Conservation (phyloP, 306 rosid genomes). For the Lotus japonicus region DNA sequence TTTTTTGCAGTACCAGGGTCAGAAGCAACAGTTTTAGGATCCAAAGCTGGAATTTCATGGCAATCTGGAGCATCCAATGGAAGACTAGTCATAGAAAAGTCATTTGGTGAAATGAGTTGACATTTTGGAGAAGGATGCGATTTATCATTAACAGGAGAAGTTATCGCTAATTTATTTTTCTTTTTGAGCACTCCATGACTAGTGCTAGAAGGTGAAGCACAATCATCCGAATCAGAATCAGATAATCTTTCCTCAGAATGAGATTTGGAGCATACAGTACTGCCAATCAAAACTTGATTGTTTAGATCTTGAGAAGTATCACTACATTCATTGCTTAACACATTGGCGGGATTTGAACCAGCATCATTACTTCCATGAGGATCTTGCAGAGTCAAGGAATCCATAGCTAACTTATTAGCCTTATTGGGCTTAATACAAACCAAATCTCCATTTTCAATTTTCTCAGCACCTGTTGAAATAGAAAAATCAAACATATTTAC, state of each 20-base stretch:
- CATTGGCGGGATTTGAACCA: slow-evolving; percentile 31
- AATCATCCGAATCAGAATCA: slow-evolving; percentile 26
- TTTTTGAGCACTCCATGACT: not conserved
- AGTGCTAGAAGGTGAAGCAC: slow-evolving; percentile 19
- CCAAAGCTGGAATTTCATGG: slow-evolving; percentile 13
- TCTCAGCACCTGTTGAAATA: slow-evolving; percentile 35
- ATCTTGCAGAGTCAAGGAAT: slow-evolving; percentile 37
- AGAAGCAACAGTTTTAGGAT: slow-evolving; percentile 11
- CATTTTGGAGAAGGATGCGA: slow-evolving; percentile 21
- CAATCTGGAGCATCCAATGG: slow-evolving; percentile 16
- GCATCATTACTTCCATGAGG: slow-evolving; percentile 37
- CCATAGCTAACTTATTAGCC: slow-evolving; percentile 26
- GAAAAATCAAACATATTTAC: slow-evolving; percentile 13
- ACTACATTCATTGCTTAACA: slow-evolving; percentile 28
- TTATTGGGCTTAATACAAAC: slow-evolving; percentile 23
- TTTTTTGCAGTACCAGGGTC: slow-evolving; percentile 18
- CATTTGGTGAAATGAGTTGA: not conserved
- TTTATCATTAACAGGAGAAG: slow-evolving; percentile 13
- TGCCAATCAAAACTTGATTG: slow-evolving; percentile 11
- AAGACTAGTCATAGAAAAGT: slow-evolving; percentile 3
- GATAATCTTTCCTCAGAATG: slow-evolving; percentile 27
- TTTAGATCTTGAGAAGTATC: slow-evolving; percentile 39
- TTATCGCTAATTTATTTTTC: slow-evolving; percentile 3
- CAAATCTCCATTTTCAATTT: slow-evolving; percentile 25
- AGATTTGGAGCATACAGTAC: slow-evolving; percentile 18